Base-by-base conservation (phyloP, 2,329 filamentous ascomycete species). In the Diaporthe destruens region DNA sequence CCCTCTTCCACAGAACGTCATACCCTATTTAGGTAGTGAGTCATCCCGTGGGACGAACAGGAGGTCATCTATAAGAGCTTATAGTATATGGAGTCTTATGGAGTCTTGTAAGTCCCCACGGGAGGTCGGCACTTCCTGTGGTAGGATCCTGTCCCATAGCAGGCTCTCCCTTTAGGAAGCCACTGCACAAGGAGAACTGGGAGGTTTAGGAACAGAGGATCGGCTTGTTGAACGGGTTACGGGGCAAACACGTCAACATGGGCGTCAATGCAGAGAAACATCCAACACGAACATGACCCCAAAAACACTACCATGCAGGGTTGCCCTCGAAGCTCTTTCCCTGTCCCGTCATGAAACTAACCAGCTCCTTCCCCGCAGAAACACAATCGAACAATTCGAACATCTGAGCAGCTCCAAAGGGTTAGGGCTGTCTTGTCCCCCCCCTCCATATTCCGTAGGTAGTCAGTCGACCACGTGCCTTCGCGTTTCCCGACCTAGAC, bases 401-500 rank as follows among this genome's bases (percentile, higher is more conserved):
- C 36, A 14, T 6, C 14, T 36, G 20, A 12, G n/a, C 32, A 6
- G 36, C 20, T 9, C n/a, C 3, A 20, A 32, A 32, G 44, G 56
- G 55, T 53, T 29, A 70, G 42, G 67, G 29, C 3, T 29, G 18
- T 16, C n/a, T 23, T 6, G 8, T 49, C n/a, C n/a, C n/a, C n/a
- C n/a, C n/a, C n/a, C 20, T 23, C 1, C 47, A 11, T 29, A 39
- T 3, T 42, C 39, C 14, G 6, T 6, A 18, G n/a, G n/a, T n/a
- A n/a, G n/a, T n/a, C n/a, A n/a, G n/a, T n/a, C n/a, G n/a, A n/a
- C 67, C 69, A 71, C 69, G 69, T 71, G 69, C 42, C 67, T 68
- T 71, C 69, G 69, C 69, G 69, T 70, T 42, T 44, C 44, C 47
- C 32, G 18, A 61, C 18, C 32, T 34, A 44, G 47, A 42, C 53